These are phyloP conservation scores for Dictyostelium intermedium DNA, from an alignment of 78 protist species.

Conservation along the genomic window DNA sequence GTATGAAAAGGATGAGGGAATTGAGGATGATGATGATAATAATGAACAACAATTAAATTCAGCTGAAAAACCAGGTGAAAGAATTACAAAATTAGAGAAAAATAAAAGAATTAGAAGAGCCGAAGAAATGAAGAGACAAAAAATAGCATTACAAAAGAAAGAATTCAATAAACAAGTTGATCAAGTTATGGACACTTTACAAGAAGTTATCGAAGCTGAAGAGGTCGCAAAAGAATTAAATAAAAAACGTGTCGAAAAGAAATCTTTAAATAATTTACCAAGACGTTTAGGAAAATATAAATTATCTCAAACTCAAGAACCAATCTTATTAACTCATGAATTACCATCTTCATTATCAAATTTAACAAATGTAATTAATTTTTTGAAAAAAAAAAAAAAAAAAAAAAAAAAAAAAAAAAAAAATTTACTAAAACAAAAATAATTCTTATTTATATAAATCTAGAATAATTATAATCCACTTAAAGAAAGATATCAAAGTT, in stretches of 20 bases:
- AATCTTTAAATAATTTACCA: background rate
- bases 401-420: background rate
- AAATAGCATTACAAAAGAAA: background rate
- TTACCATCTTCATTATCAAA: background rate
- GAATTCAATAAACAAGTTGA: constrained; percentile 18
- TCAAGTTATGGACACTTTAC: background rate
- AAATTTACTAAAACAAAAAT: background rate
- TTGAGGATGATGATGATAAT: background rate
- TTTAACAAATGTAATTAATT: background rate
- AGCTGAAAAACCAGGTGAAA: background rate
- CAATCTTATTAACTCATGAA: background rate
- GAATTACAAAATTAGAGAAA: constrained; percentile 14
- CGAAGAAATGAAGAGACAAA: background rate
- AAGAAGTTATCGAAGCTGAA: constrained; percentile 17
- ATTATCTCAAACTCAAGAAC: background rate
- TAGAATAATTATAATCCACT: constrained; percentile 33
- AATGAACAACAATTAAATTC: background rate
- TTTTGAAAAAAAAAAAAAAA: background rate
- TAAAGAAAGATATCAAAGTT: constrained; percentile 30
- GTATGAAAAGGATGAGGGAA: background rate
- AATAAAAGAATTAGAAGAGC: constrained; percentile 31
- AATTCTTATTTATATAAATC: background rate
- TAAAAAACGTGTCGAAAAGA: background rate
- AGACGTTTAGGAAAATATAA: constrained; percentile 11
- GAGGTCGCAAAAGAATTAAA: background rate